These are phyloP conservation scores for Phlyctochytrium bullatum DNA, from an alignment of 192 early-diverging fungal genomes.

Conservation along the genomic window DNA sequence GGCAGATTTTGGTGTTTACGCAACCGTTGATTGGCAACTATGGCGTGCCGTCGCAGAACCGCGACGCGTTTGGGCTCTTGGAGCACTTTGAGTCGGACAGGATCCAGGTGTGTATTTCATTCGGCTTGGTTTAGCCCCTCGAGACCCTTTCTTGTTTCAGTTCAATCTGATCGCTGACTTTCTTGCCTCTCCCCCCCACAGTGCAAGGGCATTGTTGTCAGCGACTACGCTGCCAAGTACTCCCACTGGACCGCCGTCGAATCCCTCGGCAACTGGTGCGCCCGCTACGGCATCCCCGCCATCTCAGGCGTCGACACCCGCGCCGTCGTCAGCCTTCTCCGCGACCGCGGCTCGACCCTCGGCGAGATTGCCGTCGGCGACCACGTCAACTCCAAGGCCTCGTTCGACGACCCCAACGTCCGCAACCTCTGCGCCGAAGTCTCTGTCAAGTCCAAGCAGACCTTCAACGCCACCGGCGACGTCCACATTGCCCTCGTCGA, in stretches of 20 bases:
- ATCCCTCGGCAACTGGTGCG: constrained; percentile 87
- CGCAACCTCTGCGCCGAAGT: constrained; percentile 78
- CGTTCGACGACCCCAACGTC: constrained; percentile 69
- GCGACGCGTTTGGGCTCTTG: constrained; percentile 79
- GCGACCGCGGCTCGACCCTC: constrained; percentile 83
- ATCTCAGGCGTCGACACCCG: constrained; percentile 92
- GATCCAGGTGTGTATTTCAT: constrained; percentile 39
- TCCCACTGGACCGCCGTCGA: constrained; percentile 94
- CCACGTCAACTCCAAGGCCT: constrained; percentile 28
- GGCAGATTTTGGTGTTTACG: constrained; percentile 96
- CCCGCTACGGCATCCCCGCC: constrained; percentile 77
- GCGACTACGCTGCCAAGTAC: constrained; percentile 86
- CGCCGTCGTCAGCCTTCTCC: constrained; percentile 78
- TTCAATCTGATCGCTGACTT: neutral
- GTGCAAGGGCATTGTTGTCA: constrained; percentile 81
- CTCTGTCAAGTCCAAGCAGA: constrained; percentile 64
- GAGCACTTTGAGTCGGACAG: constrained; percentile 83
- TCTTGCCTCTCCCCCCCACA: constrained; percentile 38
- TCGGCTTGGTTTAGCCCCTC: too few species aligned
- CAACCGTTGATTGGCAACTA: constrained; percentile 96
- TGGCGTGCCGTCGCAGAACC: constrained; percentile 74
- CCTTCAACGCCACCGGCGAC: constrained; percentile 75
- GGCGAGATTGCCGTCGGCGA: constrained; percentile 69
- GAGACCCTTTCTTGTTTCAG: too few species aligned
- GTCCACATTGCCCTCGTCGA: constrained; percentile 79